These are phyloP conservation scores for Platismatia glauca DNA, from an alignment of 495 filamentous ascomycete genomes.

Conservation along the genomic window DNA sequence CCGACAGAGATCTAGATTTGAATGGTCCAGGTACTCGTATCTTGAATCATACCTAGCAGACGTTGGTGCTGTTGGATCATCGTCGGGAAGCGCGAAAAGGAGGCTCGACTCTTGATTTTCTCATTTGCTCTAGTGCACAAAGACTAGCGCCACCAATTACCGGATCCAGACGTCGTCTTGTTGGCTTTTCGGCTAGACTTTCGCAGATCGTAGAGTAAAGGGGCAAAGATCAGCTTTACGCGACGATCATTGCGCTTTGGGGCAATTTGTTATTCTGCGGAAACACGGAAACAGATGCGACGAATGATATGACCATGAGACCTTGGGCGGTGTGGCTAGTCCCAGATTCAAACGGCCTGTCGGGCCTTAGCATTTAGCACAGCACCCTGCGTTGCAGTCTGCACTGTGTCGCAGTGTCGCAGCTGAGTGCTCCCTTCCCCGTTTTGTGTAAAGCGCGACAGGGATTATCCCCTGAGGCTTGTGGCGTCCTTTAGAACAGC, in stretches of 20 bases:
- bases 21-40: not conserved
- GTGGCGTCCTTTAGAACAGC: conserved; percentile 12
- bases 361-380: not conserved
- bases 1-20: conserved; percentile 2
- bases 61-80: conserved; percentile 18
- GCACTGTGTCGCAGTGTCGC: not conserved
- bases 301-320: not conserved
- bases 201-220: not conserved
- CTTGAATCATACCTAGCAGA: not conserved
- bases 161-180: not conserved
- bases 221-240: not conserved
- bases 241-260: conserved; percentile 4
- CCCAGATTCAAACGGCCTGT: not conserved
- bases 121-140: no score
- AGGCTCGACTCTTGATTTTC: not conserved
- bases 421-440: conserved; percentile 4
- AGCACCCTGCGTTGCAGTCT: not conserved
- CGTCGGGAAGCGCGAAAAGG: not conserved
- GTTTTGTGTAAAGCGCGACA: not conserved
- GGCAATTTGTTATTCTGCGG: not conserved
- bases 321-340: not conserved
- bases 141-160: no score
- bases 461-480: conserved; percentile 1
- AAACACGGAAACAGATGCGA: conserved; percentile 12
- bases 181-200: conserved; percentile 9